These are phyloP conservation scores for Pseudogymnoascus sp. DNA, from an alignment of 2,329 filamentous ascomycete species.

Conservation along the genomic window DNA sequence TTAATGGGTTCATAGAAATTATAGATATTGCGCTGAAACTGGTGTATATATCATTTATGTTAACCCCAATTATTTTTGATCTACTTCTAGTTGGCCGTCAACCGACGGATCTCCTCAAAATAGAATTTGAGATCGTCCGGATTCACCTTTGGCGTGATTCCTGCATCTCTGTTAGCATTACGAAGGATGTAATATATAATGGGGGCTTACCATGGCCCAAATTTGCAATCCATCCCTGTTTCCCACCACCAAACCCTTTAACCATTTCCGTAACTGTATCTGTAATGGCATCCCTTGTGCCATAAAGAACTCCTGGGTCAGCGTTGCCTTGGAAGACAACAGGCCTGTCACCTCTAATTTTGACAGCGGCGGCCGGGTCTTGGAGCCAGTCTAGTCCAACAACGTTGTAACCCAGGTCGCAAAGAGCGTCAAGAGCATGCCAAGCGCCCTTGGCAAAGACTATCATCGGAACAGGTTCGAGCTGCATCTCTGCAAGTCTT, in stretches of 20 bases:
- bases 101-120: slow-evolving; percentile 81
- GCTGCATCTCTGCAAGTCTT: slow-evolving; percentile 62
- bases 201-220: slow-evolving; percentile 75
- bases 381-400: slow-evolving; percentile 94
- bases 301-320: slow-evolving; percentile 88
- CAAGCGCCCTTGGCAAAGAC: slow-evolving; percentile 98
- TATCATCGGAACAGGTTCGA: slow-evolving; percentile 86
- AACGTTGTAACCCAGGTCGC: slow-evolving; percentile 83
- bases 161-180: slow-evolving; percentile 36
- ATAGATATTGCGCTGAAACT: not conserved
- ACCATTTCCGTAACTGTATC: slow-evolving; percentile 79
- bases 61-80: not conserved
- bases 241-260: slow-evolving; percentile 68
- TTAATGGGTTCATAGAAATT: not conserved
- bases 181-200: slow-evolving; percentile 10
- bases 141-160: slow-evolving; percentile 89
- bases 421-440: slow-evolving; percentile 84
- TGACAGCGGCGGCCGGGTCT: slow-evolving; percentile 75
- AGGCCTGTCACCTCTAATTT: slow-evolving; percentile 64
- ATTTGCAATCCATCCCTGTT: slow-evolving; percentile 94
- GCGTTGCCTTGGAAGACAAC: slow-evolving; percentile 90
- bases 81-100: slow-evolving; percentile 36
- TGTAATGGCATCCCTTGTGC: slow-evolving; percentile 72
- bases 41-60: not conserved
- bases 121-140: slow-evolving; percentile 90